Percentiles rank a stretch among this genome's conserved stretches.
phyloP scores from a whole-genome alignment of 371 early-diverging fungal genomes.

The Phascolomyces articulosus region DNA sequence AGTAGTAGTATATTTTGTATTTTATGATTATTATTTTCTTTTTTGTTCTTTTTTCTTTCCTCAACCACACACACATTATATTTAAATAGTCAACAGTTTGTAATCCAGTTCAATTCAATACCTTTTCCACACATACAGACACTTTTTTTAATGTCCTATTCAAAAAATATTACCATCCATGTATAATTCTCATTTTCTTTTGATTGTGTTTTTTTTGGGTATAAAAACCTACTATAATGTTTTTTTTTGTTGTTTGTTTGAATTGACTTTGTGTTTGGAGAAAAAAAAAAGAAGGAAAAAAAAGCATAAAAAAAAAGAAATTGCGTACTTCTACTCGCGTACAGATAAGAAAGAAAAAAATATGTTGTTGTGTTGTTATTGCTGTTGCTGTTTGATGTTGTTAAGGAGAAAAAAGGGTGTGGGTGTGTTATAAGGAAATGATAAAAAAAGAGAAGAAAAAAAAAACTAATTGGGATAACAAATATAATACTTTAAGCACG shows the following conservation, averaged over 20 bases:
- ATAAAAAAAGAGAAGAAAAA: not conserved
- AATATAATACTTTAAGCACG: conserved; percentile 23
- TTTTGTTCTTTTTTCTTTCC: too few relatives aligned
- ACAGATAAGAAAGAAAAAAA: not conserved
- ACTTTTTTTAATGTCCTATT: not conserved
- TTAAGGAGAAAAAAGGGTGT: not conserved
- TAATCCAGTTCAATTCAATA: too few relatives aligned
- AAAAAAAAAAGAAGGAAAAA: not conserved
- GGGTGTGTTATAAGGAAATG: too few relatives aligned
- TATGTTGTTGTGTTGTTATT: not conserved
- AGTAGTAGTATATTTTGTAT: not conserved
- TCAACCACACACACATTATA: too few relatives aligned
- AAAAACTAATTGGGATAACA: not conserved
- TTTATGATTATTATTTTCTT: not conserved
- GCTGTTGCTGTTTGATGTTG: too few relatives aligned
- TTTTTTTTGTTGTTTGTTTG: conserved; percentile 4
- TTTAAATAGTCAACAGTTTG: too few relatives aligned
- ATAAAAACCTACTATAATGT: conserved; percentile 2
- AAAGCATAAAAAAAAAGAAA: conserved; percentile 2
- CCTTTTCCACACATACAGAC: too few relatives aligned
- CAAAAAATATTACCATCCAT: not conserved
- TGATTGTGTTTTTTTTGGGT: not conserved
- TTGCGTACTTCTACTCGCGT: conserved; percentile 8
- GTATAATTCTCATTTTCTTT: not conserved
- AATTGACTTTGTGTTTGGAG: not conserved